A percentile compares a stretch with the other conserved stretches of the same genome.
Evolutionary conservation across 306 rosid species (phyloP).

Genomic region (Cucurbita argyrosperma): DNA sequence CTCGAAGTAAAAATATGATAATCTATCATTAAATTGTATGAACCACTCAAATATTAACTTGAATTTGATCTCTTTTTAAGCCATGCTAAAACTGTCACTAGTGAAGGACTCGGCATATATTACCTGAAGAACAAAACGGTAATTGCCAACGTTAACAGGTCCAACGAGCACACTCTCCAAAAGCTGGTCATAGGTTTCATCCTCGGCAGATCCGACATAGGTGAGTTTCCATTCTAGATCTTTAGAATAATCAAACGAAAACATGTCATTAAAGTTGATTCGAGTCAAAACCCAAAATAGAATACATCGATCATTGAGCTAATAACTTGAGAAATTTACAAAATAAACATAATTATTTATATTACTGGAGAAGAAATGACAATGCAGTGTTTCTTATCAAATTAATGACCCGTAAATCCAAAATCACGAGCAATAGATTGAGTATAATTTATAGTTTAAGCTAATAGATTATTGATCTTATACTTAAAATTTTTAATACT

Average conservation of each 20-base stretch:
- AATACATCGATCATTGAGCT: neutral
- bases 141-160: constrained; percentile 87
- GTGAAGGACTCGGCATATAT: neutral
- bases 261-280: neutral
- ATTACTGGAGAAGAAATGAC: neutral
- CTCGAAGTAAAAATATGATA: neutral
- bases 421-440: neutral
- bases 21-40: neutral
- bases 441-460: neutral
- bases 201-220: constrained; percentile 91
- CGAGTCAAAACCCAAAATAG: neutral
- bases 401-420: neutral
- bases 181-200: constrained; percentile 80
- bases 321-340: neutral
- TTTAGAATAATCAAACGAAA: constrained; percentile 8
- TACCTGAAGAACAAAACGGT: constrained; percentile 80
- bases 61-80: neutral
- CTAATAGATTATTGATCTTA: neutral
- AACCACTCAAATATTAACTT: neutral
- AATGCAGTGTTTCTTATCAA: neutral
- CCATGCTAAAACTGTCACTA: neutral
- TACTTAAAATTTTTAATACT: neutral
- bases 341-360: neutral
- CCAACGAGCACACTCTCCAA: constrained; percentile 90
- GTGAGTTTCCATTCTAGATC: constrained; percentile 93